Conservation (phyloP, 305 asterid genomes). For the Solanum hybrid region DNA sequence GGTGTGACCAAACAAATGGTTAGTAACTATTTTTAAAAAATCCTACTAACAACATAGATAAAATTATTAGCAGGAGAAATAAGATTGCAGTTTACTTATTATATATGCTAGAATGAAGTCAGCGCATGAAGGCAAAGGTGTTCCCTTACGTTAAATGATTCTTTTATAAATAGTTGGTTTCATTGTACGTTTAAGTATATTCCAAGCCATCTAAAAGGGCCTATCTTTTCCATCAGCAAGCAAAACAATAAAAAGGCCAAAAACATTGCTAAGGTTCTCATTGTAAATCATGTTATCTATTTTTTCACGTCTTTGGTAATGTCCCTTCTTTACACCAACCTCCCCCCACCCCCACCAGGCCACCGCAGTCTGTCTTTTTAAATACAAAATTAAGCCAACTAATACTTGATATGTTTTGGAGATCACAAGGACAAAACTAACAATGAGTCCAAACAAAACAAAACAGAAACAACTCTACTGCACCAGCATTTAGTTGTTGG, state of each 20-base stretch:
- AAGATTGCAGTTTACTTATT: not conserved
- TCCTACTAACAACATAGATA: no score
- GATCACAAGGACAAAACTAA: conserved; percentile 21
- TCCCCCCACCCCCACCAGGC: not conserved
- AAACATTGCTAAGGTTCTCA: not conserved
- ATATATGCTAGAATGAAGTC: not conserved
- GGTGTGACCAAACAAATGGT: not conserved
- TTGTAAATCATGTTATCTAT: not conserved
- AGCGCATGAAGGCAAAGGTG: not conserved
- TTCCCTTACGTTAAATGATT: not conserved
- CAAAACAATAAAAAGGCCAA: not conserved
- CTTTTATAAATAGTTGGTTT: not conserved
- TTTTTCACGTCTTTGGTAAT: not conserved
- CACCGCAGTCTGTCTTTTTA: not conserved
- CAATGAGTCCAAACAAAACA: conserved; percentile 24
- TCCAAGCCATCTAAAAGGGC: not conserved
- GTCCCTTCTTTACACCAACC: not conserved
- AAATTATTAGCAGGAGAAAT: not conserved
- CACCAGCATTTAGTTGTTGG: conserved; percentile 35
- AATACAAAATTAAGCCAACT: conserved; percentile 18
- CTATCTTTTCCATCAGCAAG: not conserved
- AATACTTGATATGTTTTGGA: conserved; percentile 7
- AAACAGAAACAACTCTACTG: conserved; percentile 27
- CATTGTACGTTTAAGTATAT: not conserved
- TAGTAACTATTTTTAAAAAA: not conserved